Conservation (phyloP, 345 rosid species). For the Ceriops tagal region DNA sequence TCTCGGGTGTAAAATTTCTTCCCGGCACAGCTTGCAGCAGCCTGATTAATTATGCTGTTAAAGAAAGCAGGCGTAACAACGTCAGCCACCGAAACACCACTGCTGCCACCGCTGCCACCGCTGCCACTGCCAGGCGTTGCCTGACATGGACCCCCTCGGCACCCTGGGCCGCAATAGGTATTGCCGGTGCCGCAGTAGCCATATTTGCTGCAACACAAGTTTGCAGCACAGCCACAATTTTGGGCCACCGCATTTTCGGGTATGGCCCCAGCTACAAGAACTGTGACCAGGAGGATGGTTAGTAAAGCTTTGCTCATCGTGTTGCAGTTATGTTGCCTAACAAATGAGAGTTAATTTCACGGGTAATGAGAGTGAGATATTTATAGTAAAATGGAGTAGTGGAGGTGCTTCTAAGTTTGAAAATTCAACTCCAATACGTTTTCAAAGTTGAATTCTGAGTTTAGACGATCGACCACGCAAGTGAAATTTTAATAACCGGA, state of each 20-base stretch:
- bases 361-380: no score
- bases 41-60: conserved; percentile 39
- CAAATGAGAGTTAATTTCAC: no score
- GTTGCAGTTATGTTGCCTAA: no score
- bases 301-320: background rate
- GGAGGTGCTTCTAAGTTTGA: no score
- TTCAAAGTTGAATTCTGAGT: no score
- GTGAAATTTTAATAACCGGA: no score
- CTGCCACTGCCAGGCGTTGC: background rate
- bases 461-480: no score
- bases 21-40: conserved; percentile 47
- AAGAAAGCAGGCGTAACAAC: conserved; percentile 45
- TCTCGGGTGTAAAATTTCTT: conserved; percentile 53
- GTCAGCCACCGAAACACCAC: conserved; percentile 27
- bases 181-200: conserved; percentile 43
- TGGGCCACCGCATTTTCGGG: conserved; percentile 27
- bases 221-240: conserved; percentile 48
- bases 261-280: background rate
- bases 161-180: conserved; percentile 40
- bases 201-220: conserved; percentile 41
- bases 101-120: background rate
- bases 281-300: background rate
- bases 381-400: no score
- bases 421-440: no score
- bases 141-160: conserved; percentile 46